phyloP scores from a whole-genome alignment of 257 asterid species.

The Anisodus acutangulus region DNA sequence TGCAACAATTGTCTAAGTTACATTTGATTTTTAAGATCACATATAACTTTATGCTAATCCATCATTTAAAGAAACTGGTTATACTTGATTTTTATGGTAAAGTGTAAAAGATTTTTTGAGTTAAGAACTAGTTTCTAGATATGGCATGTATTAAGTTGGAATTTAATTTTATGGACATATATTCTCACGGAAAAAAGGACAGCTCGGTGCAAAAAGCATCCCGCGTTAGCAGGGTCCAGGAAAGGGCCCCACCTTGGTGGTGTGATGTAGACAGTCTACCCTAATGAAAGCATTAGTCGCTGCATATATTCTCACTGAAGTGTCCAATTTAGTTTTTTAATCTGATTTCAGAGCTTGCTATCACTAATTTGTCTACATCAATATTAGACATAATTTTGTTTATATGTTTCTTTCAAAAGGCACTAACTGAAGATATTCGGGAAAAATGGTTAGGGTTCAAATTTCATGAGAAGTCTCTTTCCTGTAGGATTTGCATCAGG shows the following conservation, averaged over 20 bases:
- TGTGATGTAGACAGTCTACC: no score
- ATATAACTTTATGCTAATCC: not conserved
- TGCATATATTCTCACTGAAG: not conserved
- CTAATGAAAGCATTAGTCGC: no score
- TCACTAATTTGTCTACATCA: not conserved
- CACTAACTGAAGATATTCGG: not conserved
- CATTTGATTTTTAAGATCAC: not conserved
- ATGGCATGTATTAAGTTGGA: not conserved
- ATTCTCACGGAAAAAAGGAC: no score
- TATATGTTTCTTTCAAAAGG: not conserved
- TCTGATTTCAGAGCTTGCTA: no score
- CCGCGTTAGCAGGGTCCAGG: no score
- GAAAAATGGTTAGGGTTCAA: not conserved
- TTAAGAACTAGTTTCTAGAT: not conserved
- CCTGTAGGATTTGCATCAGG: no score
- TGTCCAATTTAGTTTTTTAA: not conserved
- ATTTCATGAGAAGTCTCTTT: not conserved
- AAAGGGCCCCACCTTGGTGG: no score
- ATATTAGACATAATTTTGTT: not conserved
- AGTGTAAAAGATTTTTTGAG: no score
- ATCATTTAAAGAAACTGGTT: not conserved
- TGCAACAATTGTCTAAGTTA: not conserved
- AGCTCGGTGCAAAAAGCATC: no score
- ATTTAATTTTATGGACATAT: not conserved
- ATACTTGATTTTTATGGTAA: no score